phyloP scores from a whole-genome alignment of 1,284 basidiomycete species.

The Mycena sp. region DNA sequence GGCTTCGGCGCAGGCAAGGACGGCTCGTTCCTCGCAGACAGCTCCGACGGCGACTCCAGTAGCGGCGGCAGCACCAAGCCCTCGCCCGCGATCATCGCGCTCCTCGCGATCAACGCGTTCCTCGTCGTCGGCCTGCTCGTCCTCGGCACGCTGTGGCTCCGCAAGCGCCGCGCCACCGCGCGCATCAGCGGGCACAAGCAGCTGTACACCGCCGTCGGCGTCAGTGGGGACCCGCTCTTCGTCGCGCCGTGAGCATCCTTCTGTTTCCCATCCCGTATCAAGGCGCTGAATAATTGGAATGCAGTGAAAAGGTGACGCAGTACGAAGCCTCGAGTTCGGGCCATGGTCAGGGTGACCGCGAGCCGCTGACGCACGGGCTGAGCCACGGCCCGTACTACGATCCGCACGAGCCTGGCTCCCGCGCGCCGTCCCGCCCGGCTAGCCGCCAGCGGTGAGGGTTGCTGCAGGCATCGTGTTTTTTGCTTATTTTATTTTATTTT shows the following conservation, averaged over 20 bases:
- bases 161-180: slow-evolving; percentile 18
- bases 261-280: background rate
- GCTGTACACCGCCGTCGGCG: slow-evolving; percentile 23
- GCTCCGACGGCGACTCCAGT: background rate
- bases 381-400: slow-evolving; percentile 28
- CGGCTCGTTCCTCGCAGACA: background rate
- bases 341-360: background rate
- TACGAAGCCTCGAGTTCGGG: slow-evolving; percentile 12
- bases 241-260: slow-evolving; percentile 10
- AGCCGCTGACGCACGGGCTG: slow-evolving; percentile 23
- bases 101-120: slow-evolving; percentile 23
- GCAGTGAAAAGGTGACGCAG: slow-evolving; percentile 10
- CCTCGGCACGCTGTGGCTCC: slow-evolving; percentile 18
- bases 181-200: slow-evolving; percentile 12
- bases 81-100: slow-evolving; percentile 18
- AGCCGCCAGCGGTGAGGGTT: slow-evolving; percentile 6
- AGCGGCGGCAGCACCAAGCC: background rate
- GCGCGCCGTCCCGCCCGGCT: slow-evolving; percentile 1
- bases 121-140: slow-evolving; percentile 22
- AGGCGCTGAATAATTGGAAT: background rate
- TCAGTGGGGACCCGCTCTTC: slow-evolving; percentile 22
- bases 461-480: too few relatives aligned
- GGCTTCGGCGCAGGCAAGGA: too few relatives aligned
- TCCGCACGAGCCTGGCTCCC: slow-evolving; percentile 23
- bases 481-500: too few relatives aligned